Percentiles rank a stretch among this genome's conserved stretches.
These are phyloP conservation scores for Balakata baccata DNA, from an alignment of 345 rosid genomes.

Conservation along the genomic window DNA sequence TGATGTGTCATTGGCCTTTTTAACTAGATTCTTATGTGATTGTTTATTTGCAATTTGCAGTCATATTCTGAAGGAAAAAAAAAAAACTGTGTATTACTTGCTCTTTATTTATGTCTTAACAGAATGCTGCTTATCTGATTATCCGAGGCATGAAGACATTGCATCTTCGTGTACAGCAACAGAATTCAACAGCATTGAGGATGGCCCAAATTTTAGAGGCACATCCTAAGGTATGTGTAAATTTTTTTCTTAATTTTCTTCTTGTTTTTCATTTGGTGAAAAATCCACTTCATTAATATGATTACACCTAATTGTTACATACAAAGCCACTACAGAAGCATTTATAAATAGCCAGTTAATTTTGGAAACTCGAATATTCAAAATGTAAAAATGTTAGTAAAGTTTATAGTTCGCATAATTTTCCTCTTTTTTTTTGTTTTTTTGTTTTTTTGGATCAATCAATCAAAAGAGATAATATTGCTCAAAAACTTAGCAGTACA, in stretches of 20 bases:
- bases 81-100: neutral
- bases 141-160: slow-evolving; percentile 99
- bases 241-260: neutral
- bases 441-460: no score
- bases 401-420: neutral
- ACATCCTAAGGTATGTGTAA: slow-evolving; percentile 79
- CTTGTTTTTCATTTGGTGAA: neutral
- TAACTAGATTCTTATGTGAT: neutral
- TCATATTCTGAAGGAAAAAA: neutral
- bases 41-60: neutral
- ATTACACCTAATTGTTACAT: neutral
- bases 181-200: slow-evolving; percentile 83
- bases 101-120: slow-evolving; percentile 12
- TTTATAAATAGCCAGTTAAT: neutral
- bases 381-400: neutral
- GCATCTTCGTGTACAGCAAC: slow-evolving; percentile 99
- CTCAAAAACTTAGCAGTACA: no score
- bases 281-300: neutral
- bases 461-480: no score
- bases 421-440: no score
- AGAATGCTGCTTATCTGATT: slow-evolving; percentile 91
- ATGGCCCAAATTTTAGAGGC: slow-evolving; percentile 99
- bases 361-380: neutral
- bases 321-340: neutral
- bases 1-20: neutral